A percentile compares a stretch with the other conserved stretches of the same genome.
Conservation (phyloP, 805 yeast species). For the Ascoidea tarda region DNA sequence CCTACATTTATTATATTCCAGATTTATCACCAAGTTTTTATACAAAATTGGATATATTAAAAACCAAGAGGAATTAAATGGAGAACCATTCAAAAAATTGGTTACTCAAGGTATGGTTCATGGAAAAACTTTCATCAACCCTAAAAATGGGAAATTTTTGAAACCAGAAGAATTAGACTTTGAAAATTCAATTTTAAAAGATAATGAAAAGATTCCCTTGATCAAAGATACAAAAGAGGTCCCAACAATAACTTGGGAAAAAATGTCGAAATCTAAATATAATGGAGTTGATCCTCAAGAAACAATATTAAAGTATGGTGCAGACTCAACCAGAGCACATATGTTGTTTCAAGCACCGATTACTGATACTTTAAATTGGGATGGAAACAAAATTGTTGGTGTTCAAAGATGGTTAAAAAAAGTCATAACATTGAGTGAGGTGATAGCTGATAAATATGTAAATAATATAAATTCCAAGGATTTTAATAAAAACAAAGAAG, state of each 20-base stretch:
- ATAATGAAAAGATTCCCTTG: conserved; percentile 20
- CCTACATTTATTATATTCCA: conserved; percentile 71
- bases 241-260: conserved; percentile 58
- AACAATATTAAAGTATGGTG: conserved; percentile 67
- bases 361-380: conserved; percentile 75
- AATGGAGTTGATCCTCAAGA: conserved; percentile 87
- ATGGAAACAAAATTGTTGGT: conserved; percentile 76
- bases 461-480: background rate
- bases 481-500: conserved; percentile 11
- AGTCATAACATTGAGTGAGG: conserved; percentile 6
- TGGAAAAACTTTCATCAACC: conserved; percentile 70
- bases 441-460: conserved; percentile 10
- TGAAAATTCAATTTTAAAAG: conserved; percentile 16
- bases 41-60: conserved; percentile 56
- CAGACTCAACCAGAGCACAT: conserved; percentile 92
- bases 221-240: conserved; percentile 33
- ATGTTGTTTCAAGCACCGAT: conserved; percentile 87
- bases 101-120: conserved; percentile 98
- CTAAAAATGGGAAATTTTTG: conserved; percentile 57
- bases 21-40: conserved; percentile 76
- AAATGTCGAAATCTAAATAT: conserved; percentile 93
- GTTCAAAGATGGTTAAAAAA: conserved; percentile 65
- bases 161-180: conserved; percentile 62
- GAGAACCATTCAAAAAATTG: conserved; percentile 72
- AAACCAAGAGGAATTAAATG: conserved; percentile 29